Base-by-base conservation (phyloP, 371 early-diverging fungal genomes). In the Funneliformis caledonium region DNA sequence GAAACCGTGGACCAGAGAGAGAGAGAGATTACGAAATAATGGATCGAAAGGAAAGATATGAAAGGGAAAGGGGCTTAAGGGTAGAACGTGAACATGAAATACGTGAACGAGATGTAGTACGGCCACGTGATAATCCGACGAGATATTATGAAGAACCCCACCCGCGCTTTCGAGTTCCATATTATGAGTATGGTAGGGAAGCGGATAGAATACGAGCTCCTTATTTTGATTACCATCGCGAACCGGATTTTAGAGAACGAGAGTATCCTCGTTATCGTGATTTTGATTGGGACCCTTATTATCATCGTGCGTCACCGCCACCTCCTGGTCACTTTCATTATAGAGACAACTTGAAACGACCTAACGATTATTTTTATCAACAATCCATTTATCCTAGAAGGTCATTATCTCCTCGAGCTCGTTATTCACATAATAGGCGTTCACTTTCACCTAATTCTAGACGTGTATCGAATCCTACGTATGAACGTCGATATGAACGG, bases 401-500 rank as follows among this genome's bases (percentile, higher is more conserved):
- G 45, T 70, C 70, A 70, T 9, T 70, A 42, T 70, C 70, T 2
- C 70, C 70, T 43, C 70, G 70, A 9, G 43, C 43, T 22, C 70
- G 70, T n/a, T 70, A 70, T 22, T 45, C 69, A 19, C 52, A 52
- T 52, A 14, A 16, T 42, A 37, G 69, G 22, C 69, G 69, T 43
- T 69, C 69, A 7, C 45, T 43, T 43, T 69, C 70, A n/a, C 45
- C 70, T n/a, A 43, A 43, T 22, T 11, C 43, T 47, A 70, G 70
- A 47, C 65, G 31, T 65, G 3, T 22, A 70, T n/a, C 70, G 22
- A 70, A 45, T n/a, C n/a, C 70, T 43, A 42, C 37, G 19, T 47
- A 70, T 37, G 70, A 70, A 19, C 70, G 70, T 70, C 70, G 70
- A 70, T 43, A 70, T 70, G 70, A 70, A n/a, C 70, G 70, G 19